A percentile compares a stretch with the other conserved stretches of the same genome.
Conservation (phyloP, 208 protist genomes). For the Leishmania major region DNA sequence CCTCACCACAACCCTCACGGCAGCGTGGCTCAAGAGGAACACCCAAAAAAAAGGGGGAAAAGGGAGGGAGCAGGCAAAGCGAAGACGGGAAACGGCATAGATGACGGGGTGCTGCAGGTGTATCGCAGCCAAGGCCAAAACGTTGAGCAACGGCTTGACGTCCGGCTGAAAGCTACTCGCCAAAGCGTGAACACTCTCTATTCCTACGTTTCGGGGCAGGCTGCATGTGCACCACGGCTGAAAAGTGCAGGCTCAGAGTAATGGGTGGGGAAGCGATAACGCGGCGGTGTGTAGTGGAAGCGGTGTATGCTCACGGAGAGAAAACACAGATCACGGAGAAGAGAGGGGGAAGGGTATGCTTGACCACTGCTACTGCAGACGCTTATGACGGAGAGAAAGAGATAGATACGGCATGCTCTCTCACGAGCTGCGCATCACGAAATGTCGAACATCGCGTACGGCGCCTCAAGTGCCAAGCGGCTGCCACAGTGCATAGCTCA, state of each 20-base stretch:
- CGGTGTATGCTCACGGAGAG: not conserved
- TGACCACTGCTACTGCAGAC: not conserved
- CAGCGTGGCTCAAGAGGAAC: not conserved
- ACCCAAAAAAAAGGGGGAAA: not conserved
- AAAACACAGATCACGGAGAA: not conserved
- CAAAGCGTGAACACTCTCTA: not conserved
- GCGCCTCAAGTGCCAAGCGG: not conserved
- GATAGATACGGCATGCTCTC: not conserved
- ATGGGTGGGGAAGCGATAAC: not conserved
- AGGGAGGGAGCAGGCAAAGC: not conserved
- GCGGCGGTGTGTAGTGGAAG: not conserved
- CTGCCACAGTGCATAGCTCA: not conserved
- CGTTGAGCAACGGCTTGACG: not conserved
- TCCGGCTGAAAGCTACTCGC: not conserved
- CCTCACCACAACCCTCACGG: not conserved
- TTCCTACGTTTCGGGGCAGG: too few relatives aligned
- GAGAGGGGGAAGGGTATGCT: too few relatives aligned
- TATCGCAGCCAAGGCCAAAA: not conserved
- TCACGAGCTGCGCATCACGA: not conserved
- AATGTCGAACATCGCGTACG: not conserved
- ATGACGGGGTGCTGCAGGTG: not conserved
- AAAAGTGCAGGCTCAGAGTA: not conserved
- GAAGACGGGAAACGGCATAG: not conserved
- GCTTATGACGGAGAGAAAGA: not conserved
- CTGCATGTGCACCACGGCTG: not conserved